phyloP scores from a whole-genome alignment of 2,329 filamentous ascomycete genomes.

The Paramyrothecium sp. region DNA sequence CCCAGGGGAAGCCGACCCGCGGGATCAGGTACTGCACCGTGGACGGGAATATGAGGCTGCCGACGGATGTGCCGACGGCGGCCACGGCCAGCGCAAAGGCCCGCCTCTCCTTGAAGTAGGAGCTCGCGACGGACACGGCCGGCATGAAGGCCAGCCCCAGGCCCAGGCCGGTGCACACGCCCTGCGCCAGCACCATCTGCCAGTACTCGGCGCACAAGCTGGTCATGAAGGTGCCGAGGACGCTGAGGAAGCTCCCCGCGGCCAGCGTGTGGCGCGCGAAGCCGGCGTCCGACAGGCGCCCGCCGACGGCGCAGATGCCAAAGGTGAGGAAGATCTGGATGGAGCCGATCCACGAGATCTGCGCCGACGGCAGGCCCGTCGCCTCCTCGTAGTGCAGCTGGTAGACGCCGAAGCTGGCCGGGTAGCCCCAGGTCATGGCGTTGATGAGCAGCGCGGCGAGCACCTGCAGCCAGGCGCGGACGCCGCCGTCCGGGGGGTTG shows the following conservation, averaged over 20 bases:
- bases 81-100: conserved; percentile 60
- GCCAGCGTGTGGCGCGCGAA: conserved; percentile 40
- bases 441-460: conserved; percentile 45
- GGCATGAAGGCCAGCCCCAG: conserved; percentile 58
- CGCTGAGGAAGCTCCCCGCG: conserved; percentile 37
- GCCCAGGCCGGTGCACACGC: conserved; percentile 49
- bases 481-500: conserved; percentile 41
- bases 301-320: conserved; percentile 44
- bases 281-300: conserved; percentile 49
- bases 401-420: conserved; percentile 51
- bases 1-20: conserved; percentile 60
- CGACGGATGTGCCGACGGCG: conserved; percentile 56
- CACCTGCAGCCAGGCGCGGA: conserved; percentile 49
- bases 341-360: conserved; percentile 46
- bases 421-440: conserved; percentile 49
- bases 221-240: conserved; percentile 47
- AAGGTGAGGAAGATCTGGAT: conserved; percentile 51
- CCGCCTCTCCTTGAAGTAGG: conserved; percentile 58
- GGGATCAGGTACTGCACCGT: conserved; percentile 57
- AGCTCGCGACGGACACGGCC: conserved; percentile 57
- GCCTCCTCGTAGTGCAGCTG: conserved; percentile 46
- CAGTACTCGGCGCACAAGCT: conserved; percentile 45
- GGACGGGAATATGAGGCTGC: conserved; percentile 55
- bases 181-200: conserved; percentile 54
- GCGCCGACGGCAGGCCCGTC: conserved; percentile 29